Evolutionary conservation across 192 early-diverging fungal species (phyloP), one percentile per base, ranked within the genome.

Genomic region (Mortierella alpina): DNA sequence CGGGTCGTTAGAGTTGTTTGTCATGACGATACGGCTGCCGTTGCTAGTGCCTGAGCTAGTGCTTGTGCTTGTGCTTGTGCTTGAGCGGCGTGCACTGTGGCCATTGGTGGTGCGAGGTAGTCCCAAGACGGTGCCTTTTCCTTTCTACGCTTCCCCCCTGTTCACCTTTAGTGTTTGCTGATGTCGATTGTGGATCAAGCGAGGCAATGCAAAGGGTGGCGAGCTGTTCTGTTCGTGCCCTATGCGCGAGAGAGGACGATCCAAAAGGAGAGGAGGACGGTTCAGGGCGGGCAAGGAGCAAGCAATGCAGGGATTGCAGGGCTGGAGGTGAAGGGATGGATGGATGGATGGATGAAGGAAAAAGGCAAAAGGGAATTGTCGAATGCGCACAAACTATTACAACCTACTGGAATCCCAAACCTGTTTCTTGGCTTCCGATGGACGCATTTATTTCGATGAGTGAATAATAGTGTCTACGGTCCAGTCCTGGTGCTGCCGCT

Each of bases 1-100:
- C 17, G 8, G 6, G 58, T 57, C 52, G 50, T 15, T 62, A 46
- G 60, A 61, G 66, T 23, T 48, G 47, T 10, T 63, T 46, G 9
- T 56, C 54, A 12, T 56, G 54, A 56, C 31, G 31, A 31, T 31
- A 31, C 3, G 31, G 31, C 31, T 1, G 31, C 31, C 31, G 22
- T 56, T 15, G 13, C 15, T 56, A 15, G 15, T 7, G 20, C 13
- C 20, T 56, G 54, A 20, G n/a, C 20, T 31, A 31, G 31, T 31
- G 31, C 31, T 31, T 61, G 59, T 17, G 1, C 15, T 6, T 45
- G 31, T 44, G 18, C 31, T 46, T 39, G 17, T 17, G 15, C 15
- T 14, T 39, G 41, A 45, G 59, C 7, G 59, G 47, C 5, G 44
- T 17, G 4, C 31, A 23, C 20, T 64, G 49, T 31, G 22, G 13